Conservation (phyloP, 2,329 filamentous ascomycete genomes). For the Colletotrichum musicola region DNA sequence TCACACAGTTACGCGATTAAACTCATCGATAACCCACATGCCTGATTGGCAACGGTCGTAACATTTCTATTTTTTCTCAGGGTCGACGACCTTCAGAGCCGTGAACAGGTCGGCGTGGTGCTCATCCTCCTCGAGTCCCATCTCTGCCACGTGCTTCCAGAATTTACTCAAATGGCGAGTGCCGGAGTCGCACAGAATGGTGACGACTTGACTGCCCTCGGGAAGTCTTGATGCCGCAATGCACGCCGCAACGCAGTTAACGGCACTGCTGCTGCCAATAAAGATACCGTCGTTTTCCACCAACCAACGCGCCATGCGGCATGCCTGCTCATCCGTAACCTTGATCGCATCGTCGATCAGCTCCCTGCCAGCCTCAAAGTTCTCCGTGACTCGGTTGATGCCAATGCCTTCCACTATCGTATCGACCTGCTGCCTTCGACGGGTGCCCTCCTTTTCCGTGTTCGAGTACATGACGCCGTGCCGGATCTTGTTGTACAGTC, state of each 20-base stretch:
- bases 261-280: constrained; percentile 92
- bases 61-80: constrained; percentile 18
- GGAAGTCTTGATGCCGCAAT: constrained; percentile 74
- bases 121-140: constrained; percentile 73
- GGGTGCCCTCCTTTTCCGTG: constrained; percentile 91
- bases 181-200: constrained; percentile 88
- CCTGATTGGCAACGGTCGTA: constrained; percentile 13
- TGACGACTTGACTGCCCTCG: constrained; percentile 77
- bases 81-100: constrained; percentile 62
- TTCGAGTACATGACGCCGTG: constrained; percentile 96
- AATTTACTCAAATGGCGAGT: constrained; percentile 87
- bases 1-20: background rate
- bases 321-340: constrained; percentile 89
- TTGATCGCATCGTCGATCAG: constrained; percentile 91
- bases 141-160: constrained; percentile 78
- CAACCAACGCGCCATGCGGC: constrained; percentile 94
- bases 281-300: constrained; percentile 97
- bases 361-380: constrained; percentile 89
- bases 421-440: constrained; percentile 91
- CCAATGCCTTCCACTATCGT: constrained; percentile 96
- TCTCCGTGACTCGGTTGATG: constrained; percentile 92
- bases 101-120: constrained; percentile 62
- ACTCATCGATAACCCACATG: constrained; percentile 3
- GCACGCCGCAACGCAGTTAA: constrained; percentile 90
- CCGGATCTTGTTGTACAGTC: constrained; percentile 90